These are phyloP conservation scores for Schizophyllum amplum DNA, from an alignment of 1,284 basidiomycete species.

Conservation along the genomic window DNA sequence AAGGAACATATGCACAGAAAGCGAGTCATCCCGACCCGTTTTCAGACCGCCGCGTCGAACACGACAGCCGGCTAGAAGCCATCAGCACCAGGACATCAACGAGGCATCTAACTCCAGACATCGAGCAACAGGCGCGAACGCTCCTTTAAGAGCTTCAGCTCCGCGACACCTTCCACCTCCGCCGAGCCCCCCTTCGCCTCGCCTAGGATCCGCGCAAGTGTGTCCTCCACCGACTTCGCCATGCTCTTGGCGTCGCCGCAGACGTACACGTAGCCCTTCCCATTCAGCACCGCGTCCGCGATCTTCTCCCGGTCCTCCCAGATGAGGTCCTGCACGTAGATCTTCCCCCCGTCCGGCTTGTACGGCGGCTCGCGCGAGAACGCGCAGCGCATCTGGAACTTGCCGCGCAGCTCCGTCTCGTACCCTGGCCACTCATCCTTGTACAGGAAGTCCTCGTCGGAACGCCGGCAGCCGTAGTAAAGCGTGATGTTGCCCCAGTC, in stretches of 20 bases:
- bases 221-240: constrained; percentile 91
- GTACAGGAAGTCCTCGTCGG: constrained; percentile 89
- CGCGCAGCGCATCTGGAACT: constrained; percentile 83
- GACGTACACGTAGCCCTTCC: constrained; percentile 91
- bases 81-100: no score
- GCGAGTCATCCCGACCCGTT: background rate
- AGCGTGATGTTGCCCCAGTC: constrained; percentile 95
- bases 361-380: constrained; percentile 83
- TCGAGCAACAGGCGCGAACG: constrained; percentile 75
- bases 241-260: constrained; percentile 97
- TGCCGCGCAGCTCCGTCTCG: constrained; percentile 78
- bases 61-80: no score
- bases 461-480: constrained; percentile 92
- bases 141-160: constrained; percentile 92
- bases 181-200: constrained; percentile 86
- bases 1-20: background rate
- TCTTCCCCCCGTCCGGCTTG: constrained; percentile 89
- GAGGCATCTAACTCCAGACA: constrained; percentile 64
- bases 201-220: constrained; percentile 79
- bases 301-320: constrained; percentile 79
- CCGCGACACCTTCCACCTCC: constrained; percentile 82
- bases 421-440: constrained; percentile 93
- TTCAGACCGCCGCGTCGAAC: no score
- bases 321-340: constrained; percentile 96
- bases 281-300: constrained; percentile 83